phyloP scores from a whole-genome alignment of 495 filamentous ascomycete genomes.

The Penicillium maclennaniae region DNA sequence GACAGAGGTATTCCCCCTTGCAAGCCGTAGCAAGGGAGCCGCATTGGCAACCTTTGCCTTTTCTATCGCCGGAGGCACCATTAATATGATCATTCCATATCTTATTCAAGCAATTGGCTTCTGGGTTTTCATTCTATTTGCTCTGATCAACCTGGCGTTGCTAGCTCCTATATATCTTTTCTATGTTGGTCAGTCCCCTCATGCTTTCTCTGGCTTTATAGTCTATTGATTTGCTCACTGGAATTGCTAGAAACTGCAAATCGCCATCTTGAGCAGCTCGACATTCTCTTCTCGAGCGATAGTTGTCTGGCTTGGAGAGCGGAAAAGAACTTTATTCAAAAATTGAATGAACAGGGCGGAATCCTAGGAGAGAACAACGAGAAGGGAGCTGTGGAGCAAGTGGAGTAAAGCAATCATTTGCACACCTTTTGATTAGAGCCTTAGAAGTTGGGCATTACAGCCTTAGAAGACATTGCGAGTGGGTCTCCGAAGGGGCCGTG shows the following conservation, averaged over 20 bases:
- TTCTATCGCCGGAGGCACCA: constrained; percentile 44
- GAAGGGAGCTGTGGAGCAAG: neutral
- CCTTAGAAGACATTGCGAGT: no score
- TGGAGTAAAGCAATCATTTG: neutral
- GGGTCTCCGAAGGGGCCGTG: no score
- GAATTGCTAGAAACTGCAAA: constrained; percentile 37
- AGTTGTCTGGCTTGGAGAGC: constrained; percentile 11
- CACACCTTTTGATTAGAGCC: neutral
- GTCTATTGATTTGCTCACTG: neutral
- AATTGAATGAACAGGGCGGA: constrained; percentile 1
- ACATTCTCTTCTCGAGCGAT: constrained; percentile 40
- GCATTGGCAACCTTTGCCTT: constrained; percentile 45
- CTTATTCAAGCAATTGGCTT: constrained; percentile 36
- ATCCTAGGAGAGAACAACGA: neutral
- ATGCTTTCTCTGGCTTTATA: no score
- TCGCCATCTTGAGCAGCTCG: constrained; percentile 47
- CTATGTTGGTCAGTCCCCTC: constrained; percentile 36
- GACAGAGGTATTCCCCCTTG: constrained; percentile 13
- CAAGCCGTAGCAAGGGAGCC: constrained; percentile 37
- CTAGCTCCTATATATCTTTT: constrained; percentile 43
- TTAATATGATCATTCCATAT: constrained; percentile 42
- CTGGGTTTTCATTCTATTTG: constrained; percentile 46
- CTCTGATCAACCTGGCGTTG: constrained; percentile 40
- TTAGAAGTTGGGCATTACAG: no score
- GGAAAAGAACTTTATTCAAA: constrained; percentile 2